phyloP scores from a whole-genome alignment of 805 yeast species.

The Kodamaea lidongshanica region DNA sequence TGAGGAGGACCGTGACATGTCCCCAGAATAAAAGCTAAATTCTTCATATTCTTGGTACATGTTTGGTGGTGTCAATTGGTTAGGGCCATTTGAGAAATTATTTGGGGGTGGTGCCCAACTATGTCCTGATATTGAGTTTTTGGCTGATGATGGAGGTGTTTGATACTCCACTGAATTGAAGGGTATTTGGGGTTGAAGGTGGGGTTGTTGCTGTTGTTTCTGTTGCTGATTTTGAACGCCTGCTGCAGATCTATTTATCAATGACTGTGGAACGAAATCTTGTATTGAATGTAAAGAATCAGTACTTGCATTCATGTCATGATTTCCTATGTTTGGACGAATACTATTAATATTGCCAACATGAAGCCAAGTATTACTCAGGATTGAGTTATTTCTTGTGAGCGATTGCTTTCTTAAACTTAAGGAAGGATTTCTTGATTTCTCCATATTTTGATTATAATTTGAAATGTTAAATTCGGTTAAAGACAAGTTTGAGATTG shows the following conservation, averaged over 20 bases:
- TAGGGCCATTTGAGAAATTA: slow-evolving; percentile 1
- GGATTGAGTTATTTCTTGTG: slow-evolving; percentile 36
- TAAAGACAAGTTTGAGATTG: slow-evolving; percentile 36
- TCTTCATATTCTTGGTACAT: slow-evolving; percentile 26
- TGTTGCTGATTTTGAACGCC: slow-evolving; percentile 4
- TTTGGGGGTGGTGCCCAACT: slow-evolving; percentile 6
- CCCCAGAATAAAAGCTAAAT: slow-evolving; percentile 16
- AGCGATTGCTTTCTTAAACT: slow-evolving; percentile 39
- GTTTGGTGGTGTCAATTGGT: slow-evolving; percentile 10
- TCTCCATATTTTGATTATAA: slow-evolving; percentile 11
- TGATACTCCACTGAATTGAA: slow-evolving; percentile 36
- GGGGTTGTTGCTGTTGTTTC: slow-evolving; percentile 2
- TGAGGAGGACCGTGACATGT: slow-evolving; percentile 18
- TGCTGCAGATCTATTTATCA: slow-evolving; percentile 27
- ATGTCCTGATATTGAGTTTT: slow-evolving; percentile 21
- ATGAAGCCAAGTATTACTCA: slow-evolving; percentile 36
- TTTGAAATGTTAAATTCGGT: slow-evolving; percentile 34
- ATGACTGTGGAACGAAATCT: slow-evolving; percentile 38
- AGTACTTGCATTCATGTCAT: slow-evolving; percentile 24
- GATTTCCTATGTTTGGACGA: slow-evolving; percentile 19
- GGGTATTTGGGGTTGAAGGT: too few species aligned
- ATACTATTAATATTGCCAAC: slow-evolving; percentile 36
- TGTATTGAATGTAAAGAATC: slow-evolving; percentile 41
- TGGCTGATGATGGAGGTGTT: slow-evolving; percentile 33
- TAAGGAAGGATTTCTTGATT: slow-evolving; percentile 33